Base-by-base conservation (phyloP, 371 early-diverging fungal species). In the Actinomucor elegans region DNA sequence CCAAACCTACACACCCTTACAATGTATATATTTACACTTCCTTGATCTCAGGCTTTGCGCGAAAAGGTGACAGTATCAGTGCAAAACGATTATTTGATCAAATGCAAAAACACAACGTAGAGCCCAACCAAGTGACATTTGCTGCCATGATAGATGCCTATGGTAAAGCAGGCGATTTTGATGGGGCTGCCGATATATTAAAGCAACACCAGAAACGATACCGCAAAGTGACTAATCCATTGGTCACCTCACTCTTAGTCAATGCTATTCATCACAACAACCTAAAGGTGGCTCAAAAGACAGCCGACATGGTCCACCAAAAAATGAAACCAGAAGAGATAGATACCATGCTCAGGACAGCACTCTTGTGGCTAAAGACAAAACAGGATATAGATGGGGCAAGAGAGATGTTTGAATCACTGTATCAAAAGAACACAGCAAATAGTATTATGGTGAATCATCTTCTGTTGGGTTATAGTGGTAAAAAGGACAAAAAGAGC, bases 1-100 rank as follows among this genome's bases (percentile, higher is more conserved):
- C n/a, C 15, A 48, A 24, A 18, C 8, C 41, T 9, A 48, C 11
- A 8, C 53, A 48, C 24, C 59, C 24, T 15, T 67, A 61, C 49
- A 67, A 73, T 52, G 63, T 57, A 41, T 64, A 71, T 49, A 62
- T 73, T 31, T 77, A 77, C 34, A 77, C 77, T 6, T 65, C 73
- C 4, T 57, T 77, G 20, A 77, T 77, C 21, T 40, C 71, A 15
- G 64, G 64, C 29, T 54, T 73, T 48, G 73, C 67, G 26, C 49
- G 57, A 11, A 48, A 67, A 33, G 69, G 66, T 8, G 66, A 77
- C 35, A 37, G 43, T 12, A 36, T 20, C 12, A 63, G 61, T 35
- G 73, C 74, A 8, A 61, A 67, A 29, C 55, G 48, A 12, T 21
- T 77, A 14, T 71, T 59, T 24, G 56, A 63, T 8, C 69, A 77